phyloP scores from a whole-genome alignment of 495 filamentous ascomycete genomes.

The Neurospora tetrasperma region DNA sequence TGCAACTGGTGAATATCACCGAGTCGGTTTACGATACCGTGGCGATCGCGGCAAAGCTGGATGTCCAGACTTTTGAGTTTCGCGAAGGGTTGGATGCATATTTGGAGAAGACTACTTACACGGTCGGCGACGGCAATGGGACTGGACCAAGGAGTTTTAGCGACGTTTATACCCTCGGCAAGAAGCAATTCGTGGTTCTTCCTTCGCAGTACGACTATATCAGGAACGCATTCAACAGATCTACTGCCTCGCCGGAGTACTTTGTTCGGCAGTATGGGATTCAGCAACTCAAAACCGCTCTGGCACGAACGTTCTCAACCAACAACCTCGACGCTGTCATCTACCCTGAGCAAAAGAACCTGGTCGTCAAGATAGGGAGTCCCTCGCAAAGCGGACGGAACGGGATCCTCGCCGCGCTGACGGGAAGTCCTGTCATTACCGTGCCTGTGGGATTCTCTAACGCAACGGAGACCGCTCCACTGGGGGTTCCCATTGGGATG shows the following conservation, averaged over 20 bases:
- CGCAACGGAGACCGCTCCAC: constrained; percentile 33
- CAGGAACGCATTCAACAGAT: constrained; percentile 37
- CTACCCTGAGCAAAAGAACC: constrained; percentile 56
- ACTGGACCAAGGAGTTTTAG: constrained; percentile 28
- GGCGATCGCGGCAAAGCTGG: constrained; percentile 32
- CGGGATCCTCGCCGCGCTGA: constrained; percentile 54
- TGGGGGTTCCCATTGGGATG: constrained; percentile 53
- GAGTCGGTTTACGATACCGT: constrained; percentile 42
- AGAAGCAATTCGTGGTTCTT: constrained; percentile 37
- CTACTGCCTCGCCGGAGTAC: constrained; percentile 38
- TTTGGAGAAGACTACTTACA: constrained; percentile 15
- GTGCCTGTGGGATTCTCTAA: constrained; percentile 41
- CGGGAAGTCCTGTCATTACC: constrained; percentile 52
- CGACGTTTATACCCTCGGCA: constrained; percentile 31
- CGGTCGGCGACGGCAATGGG: background rate
- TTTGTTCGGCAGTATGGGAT: constrained; percentile 32
- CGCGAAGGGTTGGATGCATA: constrained; percentile 38
- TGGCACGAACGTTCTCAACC: constrained; percentile 30
- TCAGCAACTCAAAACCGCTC: constrained; percentile 31
- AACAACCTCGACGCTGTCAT: constrained; percentile 47
- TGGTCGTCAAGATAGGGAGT: constrained; percentile 48
- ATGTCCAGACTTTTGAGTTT: constrained; percentile 52
- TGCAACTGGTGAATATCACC: constrained; percentile 35
- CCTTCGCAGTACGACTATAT: constrained; percentile 45
- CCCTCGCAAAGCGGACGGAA: constrained; percentile 49